Evolutionary conservation across 2,329 filamentous ascomycete genomes (phyloP), one percentile per base, ranked within the genome.

Genomic region (Davidsoniella australis): DNA sequence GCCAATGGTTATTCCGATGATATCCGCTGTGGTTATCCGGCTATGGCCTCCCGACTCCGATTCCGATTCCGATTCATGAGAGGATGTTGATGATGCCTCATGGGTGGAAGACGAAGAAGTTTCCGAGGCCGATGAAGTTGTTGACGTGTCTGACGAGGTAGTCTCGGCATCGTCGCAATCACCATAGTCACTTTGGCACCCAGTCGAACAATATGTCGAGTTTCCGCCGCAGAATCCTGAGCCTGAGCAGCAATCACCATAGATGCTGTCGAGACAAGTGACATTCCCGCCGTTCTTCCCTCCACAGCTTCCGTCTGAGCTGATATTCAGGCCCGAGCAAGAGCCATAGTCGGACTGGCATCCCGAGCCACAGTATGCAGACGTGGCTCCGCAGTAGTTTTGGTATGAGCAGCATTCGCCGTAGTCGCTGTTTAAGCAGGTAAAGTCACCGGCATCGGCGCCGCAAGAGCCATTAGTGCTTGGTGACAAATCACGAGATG

Each of bases 321-420:
- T 41, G 49, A 53, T 20, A 17, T 50, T 54, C 16, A 23, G 23
- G 2, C 38, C 48, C 38, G 48, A 54, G 36, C 61, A 62, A 1
- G 54, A 59, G 3, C 61, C 62, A 43, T 55, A 63, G 8, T 45
- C 56, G 6, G 57, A 52, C 54, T 68, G 65, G 53, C 66, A 69
- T 9, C 62, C 64, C 1, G 52, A 56, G 29, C 52, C 52, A 47
- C 56, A 57, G 56, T 55, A 56, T 16, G 47, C 37, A 29, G 45
- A 23, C 10, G 51, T 53, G 14, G 46, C 33, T 5, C 56, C 56
- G 54, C 56, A 57, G 46, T 48, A 57, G 12, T 55, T 55, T 33
- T 52, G 53, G 42, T 51, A 45, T 23, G 49, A 54, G 51, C 56
- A 57, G 54, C 55, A 57, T 33, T 59, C 54, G 8, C 64, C 63